These are phyloP conservation scores for Fragaria nilgerrensis DNA, from an alignment of 306 rosid species.

Conservation along the genomic window DNA sequence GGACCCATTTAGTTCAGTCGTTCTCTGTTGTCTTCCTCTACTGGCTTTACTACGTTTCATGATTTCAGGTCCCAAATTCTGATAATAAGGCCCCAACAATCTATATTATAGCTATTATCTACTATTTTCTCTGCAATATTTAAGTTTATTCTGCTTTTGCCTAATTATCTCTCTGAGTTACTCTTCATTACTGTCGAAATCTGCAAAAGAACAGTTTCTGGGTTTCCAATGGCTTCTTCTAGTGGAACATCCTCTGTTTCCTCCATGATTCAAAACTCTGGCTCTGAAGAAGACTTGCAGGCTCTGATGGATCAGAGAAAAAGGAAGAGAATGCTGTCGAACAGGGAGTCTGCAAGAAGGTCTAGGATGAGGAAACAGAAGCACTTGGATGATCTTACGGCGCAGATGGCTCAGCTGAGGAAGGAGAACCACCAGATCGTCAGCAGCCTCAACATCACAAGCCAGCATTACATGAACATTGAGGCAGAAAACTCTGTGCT, in stretches of 20 bases:
- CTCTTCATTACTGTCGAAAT: neutral
- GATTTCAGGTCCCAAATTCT: slow-evolving; percentile 21
- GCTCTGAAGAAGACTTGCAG: slow-evolving; percentile 63
- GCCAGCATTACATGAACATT: slow-evolving; percentile 51
- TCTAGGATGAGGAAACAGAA: slow-evolving; percentile 93
- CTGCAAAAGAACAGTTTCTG: slow-evolving; percentile 1
- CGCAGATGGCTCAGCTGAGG: slow-evolving; percentile 51
- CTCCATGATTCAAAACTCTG: slow-evolving; percentile 55
- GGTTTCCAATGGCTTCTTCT: slow-evolving; percentile 69
- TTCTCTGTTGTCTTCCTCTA: slow-evolving; percentile 97
- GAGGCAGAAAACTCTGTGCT: slow-evolving; percentile 82
- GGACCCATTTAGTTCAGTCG: slow-evolving; percentile 96
- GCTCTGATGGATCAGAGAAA: slow-evolving; percentile 73
- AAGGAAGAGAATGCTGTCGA: slow-evolving; percentile 91
- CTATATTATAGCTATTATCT: slow-evolving; percentile 13
- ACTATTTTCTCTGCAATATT: slow-evolving; percentile 26
- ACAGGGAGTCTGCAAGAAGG: slow-evolving; percentile 87
- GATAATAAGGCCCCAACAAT: slow-evolving; percentile 4
- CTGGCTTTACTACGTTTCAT: slow-evolving; percentile 94
- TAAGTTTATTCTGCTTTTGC: slow-evolving; percentile 24
- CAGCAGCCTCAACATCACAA: slow-evolving; percentile 51
- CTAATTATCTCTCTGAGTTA: neutral
- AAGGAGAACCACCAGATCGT: slow-evolving; percentile 74
- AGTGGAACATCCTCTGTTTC: slow-evolving; percentile 77
- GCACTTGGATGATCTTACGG: slow-evolving; percentile 81